phyloP scores from a whole-genome alignment of 148 eudicot species.

The Spergularia bocconei region DNA sequence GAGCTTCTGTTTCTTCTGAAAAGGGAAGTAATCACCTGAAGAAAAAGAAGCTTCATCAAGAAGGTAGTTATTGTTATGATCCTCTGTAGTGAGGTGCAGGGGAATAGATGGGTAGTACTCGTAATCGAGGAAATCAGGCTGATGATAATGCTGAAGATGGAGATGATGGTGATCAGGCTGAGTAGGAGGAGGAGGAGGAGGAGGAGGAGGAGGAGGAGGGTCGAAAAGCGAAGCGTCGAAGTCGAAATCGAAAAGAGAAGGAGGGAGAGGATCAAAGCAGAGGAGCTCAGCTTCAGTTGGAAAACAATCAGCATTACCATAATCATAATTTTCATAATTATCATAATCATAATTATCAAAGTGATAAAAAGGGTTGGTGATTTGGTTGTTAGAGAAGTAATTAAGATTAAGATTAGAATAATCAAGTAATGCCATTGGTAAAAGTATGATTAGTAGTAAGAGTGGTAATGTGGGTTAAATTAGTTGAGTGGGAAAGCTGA shows the following conservation, averaged over 20 bases:
- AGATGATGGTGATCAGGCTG: background rate
- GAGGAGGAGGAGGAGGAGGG: constrained; percentile 12
- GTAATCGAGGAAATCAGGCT: background rate
- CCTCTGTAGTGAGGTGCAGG: constrained; percentile 2
- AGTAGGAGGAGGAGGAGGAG: constrained; percentile 19
- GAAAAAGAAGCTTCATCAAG: background rate
- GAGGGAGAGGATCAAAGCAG: constrained; percentile 29
- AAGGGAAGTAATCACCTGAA: background rate
- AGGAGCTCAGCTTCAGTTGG: constrained; percentile 26
- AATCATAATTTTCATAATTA: background rate
- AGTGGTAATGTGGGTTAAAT: background rate
- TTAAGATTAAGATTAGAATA: constrained; percentile 14
- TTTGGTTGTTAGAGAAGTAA: constrained; percentile 12
- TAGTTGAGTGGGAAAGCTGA: constrained; percentile 3
- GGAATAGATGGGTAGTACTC: constrained; percentile 8
- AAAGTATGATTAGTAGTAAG: background rate
- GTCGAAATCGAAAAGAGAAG: constrained; percentile 22
- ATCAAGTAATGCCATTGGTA: constrained; percentile 22
- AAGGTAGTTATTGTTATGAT: background rate
- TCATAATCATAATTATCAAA: background rate
- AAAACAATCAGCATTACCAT: background rate
- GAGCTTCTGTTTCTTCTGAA: background rate
- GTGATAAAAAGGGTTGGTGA: constrained; percentile 9
- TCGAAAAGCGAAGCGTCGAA: constrained; percentile 1
- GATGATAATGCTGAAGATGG: background rate